Percentiles rank a stretch among this genome's conserved stretches.
These are phyloP conservation scores for Aspergillus ellipticus DNA, from an alignment of 495 filamentous ascomycete genomes.

Conservation along the genomic window DNA sequence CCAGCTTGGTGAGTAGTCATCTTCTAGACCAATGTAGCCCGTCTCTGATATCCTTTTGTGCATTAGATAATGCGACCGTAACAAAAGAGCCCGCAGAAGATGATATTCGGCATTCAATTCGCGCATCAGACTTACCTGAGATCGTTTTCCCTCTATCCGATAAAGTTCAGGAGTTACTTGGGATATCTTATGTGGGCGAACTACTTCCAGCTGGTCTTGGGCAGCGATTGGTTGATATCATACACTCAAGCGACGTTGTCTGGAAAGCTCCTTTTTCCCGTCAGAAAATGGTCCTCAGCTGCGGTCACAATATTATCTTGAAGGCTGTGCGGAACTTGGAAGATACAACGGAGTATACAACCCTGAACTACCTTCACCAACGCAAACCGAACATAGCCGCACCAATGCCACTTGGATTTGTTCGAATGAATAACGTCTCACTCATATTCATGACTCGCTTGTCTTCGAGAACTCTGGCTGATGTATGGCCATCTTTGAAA, in stretches of 20 bases:
- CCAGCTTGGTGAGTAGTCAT: not conserved
- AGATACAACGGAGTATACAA: conserved; percentile 6
- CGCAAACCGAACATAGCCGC: not conserved
- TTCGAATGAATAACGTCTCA: conserved; percentile 2
- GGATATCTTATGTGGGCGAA: not conserved
- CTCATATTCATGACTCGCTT: conserved; percentile 7
- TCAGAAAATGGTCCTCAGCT: conserved; percentile 2
- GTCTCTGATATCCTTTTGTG: no score
- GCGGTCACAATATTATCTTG: conserved; percentile 1
- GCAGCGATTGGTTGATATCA: not conserved
- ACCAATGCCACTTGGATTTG: conserved; percentile 2
- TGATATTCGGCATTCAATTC: no score
- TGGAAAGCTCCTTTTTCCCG: conserved; percentile 3
- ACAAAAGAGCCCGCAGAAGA: no score
- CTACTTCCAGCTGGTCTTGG: not conserved
- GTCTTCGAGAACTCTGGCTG: not conserved
- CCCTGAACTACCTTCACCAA: conserved; percentile 5
- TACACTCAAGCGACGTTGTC: conserved; percentile 1
- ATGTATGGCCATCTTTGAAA: not conserved
- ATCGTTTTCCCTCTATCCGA: not conserved
- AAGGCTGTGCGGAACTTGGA: conserved; percentile 3
- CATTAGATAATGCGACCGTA: no score
- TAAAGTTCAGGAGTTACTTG: not conserved
- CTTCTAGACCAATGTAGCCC: no score
- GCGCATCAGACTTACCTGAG: not conserved